These are phyloP conservation scores for Condylostoma magnum DNA, from an alignment of 169 alveolate genomes.

Conservation along the genomic window DNA sequence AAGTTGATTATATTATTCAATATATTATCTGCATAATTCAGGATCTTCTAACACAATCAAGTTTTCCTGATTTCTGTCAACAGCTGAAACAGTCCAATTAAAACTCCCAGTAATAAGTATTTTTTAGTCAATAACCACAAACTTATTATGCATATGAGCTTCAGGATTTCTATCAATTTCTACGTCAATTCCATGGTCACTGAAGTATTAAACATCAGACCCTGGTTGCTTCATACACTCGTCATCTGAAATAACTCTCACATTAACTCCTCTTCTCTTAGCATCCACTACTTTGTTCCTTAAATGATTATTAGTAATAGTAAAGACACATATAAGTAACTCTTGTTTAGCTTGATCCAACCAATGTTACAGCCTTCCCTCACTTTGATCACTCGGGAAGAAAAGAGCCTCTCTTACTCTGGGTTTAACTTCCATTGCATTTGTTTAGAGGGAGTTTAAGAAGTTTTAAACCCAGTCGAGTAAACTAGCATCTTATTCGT, in stretches of 20 bases:
- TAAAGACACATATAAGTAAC: constrained; percentile 63
- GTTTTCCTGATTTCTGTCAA: constrained; percentile 70
- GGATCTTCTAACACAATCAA: constrained; percentile 56
- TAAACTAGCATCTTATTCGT: background rate
- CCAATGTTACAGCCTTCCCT: constrained; percentile 4
- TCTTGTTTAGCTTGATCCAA: constrained; percentile 41
- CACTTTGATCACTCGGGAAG: constrained; percentile 12
- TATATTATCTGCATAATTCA: constrained; percentile 46
- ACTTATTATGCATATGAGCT: constrained; percentile 80
- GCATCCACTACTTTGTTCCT: constrained; percentile 50
- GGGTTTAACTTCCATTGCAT: background rate
- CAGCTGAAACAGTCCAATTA: constrained; percentile 78
- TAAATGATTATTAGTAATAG: constrained; percentile 56
- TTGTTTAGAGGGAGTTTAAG: background rate
- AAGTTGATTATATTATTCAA: constrained; percentile 50
- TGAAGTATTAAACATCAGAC: constrained; percentile 50
- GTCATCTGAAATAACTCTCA: constrained; percentile 70
- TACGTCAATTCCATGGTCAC: constrained; percentile 49
- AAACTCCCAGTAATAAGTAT: constrained; percentile 75
- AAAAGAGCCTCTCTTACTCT: constrained; percentile 30
- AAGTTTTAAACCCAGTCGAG: background rate
- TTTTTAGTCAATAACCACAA: constrained; percentile 62
- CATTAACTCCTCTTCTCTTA: constrained; percentile 44
- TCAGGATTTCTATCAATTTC: constrained; percentile 56
- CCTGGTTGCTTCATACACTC: constrained; percentile 60